Evolutionary conservation across 441 rosid genomes (phyloP).

Genomic region (Melastoma candidum): DNA sequence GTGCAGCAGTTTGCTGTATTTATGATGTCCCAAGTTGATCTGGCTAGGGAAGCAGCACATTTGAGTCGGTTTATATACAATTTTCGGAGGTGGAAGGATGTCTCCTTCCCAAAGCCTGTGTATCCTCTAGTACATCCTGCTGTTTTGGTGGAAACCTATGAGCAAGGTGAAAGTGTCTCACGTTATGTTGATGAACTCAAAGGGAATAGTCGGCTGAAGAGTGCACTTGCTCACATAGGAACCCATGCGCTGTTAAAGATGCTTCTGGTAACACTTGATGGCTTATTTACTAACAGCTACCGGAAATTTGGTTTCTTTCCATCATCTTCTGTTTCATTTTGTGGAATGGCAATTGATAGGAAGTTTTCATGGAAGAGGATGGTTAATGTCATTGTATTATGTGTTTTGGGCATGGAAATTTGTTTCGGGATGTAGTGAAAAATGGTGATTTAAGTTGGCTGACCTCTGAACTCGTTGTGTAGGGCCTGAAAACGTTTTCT

Average conservation of each 20-base stretch:
- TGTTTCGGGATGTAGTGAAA: no score
- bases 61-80: slow-evolving; percentile 92
- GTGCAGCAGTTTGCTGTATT: slow-evolving; percentile 96
- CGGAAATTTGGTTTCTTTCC: neutral
- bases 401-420: no score
- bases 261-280: slow-evolving; percentile 65
- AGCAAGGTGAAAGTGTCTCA: slow-evolving; percentile 90
- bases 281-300: neutral
- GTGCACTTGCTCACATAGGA: slow-evolving; percentile 92
- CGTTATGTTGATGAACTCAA: slow-evolving; percentile 74
- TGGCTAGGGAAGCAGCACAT: slow-evolving; percentile 99
- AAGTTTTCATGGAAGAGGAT: no score
- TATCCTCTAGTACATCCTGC: slow-evolving; percentile 99
- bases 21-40: slow-evolving; percentile 99
- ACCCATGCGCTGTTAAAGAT: slow-evolving; percentile 98
- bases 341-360: no score
- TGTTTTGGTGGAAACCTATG: slow-evolving; percentile 96
- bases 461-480: neutral
- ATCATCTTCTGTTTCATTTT: no score
- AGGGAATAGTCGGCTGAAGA: slow-evolving; percentile 68
- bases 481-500: no score
- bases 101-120: slow-evolving; percentile 97
- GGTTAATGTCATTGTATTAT: no score
- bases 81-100: slow-evolving; percentile 94
- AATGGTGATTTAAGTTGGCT: neutral